Evolutionary conservation across 805 yeast species (phyloP).

Genomic region (Sugiyamaella marilandica): DNA sequence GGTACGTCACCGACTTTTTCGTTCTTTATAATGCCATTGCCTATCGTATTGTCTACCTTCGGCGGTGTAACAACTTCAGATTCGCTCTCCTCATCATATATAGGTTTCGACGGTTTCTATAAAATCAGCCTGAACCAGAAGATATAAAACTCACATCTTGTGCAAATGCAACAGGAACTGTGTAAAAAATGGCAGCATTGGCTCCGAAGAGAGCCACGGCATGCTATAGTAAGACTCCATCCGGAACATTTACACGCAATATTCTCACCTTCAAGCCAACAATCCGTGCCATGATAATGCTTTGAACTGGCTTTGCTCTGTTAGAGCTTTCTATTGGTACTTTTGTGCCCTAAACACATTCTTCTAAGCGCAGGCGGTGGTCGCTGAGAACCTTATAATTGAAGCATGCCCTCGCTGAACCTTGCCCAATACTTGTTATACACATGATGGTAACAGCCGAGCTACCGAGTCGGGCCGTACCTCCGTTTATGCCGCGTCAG

Average conservation of each 20-base stretch:
- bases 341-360: neutral
- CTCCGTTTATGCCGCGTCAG: too few relatives aligned
- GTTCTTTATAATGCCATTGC: conserved; percentile 15
- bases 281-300: neutral
- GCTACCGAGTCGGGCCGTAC: too few relatives aligned
- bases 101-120: conserved; percentile 16
- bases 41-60: conserved; percentile 9
- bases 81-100: conserved; percentile 28
- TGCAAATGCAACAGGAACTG: conserved; percentile 18
- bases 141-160: conserved; percentile 11
- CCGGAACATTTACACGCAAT: neutral
- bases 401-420: too few relatives aligned
- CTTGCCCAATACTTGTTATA: too few relatives aligned
- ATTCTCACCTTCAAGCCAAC: neutral
- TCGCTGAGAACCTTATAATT: too few relatives aligned
- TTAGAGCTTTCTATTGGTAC: neutral
- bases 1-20: conserved; percentile 51
- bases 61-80: neutral
- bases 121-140: neutral
- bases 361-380: neutral
- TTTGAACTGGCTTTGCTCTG: neutral
- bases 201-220: conserved; percentile 2
- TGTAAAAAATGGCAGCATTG: conserved; percentile 7
- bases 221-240: neutral
- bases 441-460: too few relatives aligned